Evolutionary conservation across 2,329 filamentous ascomycete genomes (phyloP).

Genomic region (Cercospora zeae-maydis): DNA sequence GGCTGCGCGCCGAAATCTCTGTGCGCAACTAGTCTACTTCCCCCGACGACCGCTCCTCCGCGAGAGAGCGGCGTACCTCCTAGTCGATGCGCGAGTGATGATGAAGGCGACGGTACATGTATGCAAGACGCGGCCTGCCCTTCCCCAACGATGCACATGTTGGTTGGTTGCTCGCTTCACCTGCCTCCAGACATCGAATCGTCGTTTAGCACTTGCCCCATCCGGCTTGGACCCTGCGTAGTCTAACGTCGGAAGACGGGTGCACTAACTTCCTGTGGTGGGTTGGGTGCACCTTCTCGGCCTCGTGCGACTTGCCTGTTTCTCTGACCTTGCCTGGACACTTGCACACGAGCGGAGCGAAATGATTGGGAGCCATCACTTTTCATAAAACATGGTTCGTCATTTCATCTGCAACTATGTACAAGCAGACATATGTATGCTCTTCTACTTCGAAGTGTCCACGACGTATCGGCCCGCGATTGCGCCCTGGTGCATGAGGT

Average conservation of each 20-base stretch:
- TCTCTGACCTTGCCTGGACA: no score
- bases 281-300: no score
- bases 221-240: not conserved
- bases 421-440: constrained; percentile 1
- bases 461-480: constrained; percentile 78
- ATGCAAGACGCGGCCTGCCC: no score
- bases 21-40: not conserved
- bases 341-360: not conserved
- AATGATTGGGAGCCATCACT: not conserved
- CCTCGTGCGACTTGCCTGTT: no score
- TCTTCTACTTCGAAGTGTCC: constrained; percentile 61
- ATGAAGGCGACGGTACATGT: no score
- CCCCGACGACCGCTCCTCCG: no score
- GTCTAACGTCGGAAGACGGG: no score
- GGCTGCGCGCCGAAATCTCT: not conserved
- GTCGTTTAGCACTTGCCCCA: not conserved
- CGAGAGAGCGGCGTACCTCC: no score
- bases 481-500: constrained; percentile 63
- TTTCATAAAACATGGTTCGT: not conserved
- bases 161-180: not conserved
- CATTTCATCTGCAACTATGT: constrained; percentile 11
- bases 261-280: no score
- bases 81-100: no score
- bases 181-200: not conserved
- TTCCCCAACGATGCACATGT: not conserved